Evolutionary conservation across 192 early-diverging fungal genomes (phyloP).

Genomic region (Allomyces javanicus): DNA sequence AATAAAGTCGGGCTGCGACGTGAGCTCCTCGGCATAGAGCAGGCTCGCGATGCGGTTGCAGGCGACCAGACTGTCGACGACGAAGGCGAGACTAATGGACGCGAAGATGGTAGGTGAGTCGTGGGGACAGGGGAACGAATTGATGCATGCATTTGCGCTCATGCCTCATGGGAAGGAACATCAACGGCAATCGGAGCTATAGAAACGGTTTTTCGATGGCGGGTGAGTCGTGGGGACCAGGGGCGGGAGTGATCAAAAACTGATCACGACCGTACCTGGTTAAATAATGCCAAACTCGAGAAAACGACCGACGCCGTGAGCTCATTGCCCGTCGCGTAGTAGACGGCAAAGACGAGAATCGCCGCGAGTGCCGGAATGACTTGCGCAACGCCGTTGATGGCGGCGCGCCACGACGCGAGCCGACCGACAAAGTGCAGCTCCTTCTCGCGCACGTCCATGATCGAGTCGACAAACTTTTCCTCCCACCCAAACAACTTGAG

Average conservation of each 20-base stretch:
- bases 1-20: neutral
- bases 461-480: conserved; percentile 41
- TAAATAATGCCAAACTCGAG: conserved; percentile 46
- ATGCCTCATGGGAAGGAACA: neutral
- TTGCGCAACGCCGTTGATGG: conserved; percentile 30
- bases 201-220: too few relatives aligned
- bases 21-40: neutral
- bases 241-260: too few relatives aligned
- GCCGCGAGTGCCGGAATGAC: conserved; percentile 41
- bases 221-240: too few relatives aligned
- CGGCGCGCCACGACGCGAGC: conserved; percentile 30
- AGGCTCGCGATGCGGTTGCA: neutral
- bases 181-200: neutral
- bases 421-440: conserved; percentile 36
- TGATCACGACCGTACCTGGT: too few relatives aligned
- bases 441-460: conserved; percentile 37
- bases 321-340: conserved; percentile 31
- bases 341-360: conserved; percentile 32
- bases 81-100: neutral
- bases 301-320: conserved; percentile 49
- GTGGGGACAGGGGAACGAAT: too few relatives aligned
- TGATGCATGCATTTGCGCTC: too few relatives aligned
- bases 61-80: neutral
- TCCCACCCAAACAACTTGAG: conserved; percentile 90
- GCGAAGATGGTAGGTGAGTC: too few relatives aligned